phyloP scores from a whole-genome alignment of 257 asterid genomes.

The Solanum chiquidenum region DNA sequence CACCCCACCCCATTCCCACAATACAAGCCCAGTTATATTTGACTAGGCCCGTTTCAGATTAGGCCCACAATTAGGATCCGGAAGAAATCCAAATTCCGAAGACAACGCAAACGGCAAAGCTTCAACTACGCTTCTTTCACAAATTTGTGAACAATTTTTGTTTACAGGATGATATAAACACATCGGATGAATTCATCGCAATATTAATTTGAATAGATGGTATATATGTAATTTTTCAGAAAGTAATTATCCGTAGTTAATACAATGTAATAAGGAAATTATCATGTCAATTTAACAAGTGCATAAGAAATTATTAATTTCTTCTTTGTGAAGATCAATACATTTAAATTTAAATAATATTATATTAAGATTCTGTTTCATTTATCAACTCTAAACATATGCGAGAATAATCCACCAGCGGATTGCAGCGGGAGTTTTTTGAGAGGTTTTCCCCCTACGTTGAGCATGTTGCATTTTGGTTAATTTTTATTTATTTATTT shows the following conservation, averaged over 20 bases:
- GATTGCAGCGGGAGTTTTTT: too few relatives aligned
- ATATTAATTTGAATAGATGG: too few relatives aligned
- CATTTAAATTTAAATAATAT: too few relatives aligned
- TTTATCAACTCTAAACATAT: too few relatives aligned
- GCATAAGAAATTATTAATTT: too few relatives aligned
- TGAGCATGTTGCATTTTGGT: background rate
- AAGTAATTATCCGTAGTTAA: too few relatives aligned
- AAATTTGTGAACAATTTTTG: background rate
- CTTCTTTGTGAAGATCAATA: too few relatives aligned
- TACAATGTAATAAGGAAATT: too few relatives aligned
- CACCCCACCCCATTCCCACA: background rate
- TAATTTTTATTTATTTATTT: too few relatives aligned
- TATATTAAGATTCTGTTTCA: too few relatives aligned
- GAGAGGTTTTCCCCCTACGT: background rate
- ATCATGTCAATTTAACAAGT: too few relatives aligned
- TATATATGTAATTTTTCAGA: background rate
- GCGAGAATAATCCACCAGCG: too few relatives aligned
- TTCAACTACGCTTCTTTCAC: background rate
- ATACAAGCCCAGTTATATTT: background rate
- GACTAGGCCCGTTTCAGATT: background rate
- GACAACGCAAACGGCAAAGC: background rate
- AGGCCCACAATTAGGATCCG: background rate
- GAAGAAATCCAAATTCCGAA: background rate
- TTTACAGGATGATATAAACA: background rate
- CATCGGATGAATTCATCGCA: conserved; percentile 43